Percentiles rank a stretch among this genome's conserved stretches.
Evolutionary conservation across 495 filamentous ascomycete genomes (phyloP).

Genomic region (Bacidia gigantensis): DNA sequence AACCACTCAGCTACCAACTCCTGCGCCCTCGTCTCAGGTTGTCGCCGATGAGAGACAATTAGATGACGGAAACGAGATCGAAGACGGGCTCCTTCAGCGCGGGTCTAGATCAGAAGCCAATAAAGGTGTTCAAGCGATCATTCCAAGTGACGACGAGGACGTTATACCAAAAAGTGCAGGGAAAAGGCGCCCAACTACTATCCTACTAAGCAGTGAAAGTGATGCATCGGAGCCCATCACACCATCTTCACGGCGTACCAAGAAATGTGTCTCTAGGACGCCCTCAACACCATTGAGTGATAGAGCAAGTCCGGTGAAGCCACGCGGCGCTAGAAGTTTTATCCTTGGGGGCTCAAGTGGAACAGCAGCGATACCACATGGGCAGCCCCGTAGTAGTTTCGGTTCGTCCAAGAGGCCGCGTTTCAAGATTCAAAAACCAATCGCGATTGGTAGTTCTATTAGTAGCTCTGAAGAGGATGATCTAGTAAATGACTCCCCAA

Average conservation of each 20-base stretch:
- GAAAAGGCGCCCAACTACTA: background rate
- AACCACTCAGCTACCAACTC: conserved; percentile 6
- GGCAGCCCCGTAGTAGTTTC: background rate
- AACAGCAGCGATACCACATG: background rate
- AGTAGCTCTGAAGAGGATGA: background rate
- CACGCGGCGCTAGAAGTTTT: background rate
- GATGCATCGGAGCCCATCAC: background rate
- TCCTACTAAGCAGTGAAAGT: background rate
- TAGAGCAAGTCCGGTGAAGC: background rate
- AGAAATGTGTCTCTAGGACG: background rate
- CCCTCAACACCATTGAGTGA: background rate
- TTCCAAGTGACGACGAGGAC: background rate
- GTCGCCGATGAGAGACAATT: background rate
- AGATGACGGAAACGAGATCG: background rate
- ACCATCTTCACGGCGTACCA: background rate
- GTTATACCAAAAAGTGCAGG: background rate
- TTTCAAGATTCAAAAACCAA: background rate
- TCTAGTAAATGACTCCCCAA: background rate
- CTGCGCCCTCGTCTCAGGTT: conserved; percentile 13
- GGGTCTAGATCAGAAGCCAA: background rate
- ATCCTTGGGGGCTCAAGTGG: background rate
- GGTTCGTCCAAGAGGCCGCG: background rate
- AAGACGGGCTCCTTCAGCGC: background rate
- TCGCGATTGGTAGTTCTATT: background rate
- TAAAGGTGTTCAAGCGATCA: background rate